phyloP scores from a whole-genome alignment of 1,139 yeast genomes.

The Hyphopichia khmerensis region DNA sequence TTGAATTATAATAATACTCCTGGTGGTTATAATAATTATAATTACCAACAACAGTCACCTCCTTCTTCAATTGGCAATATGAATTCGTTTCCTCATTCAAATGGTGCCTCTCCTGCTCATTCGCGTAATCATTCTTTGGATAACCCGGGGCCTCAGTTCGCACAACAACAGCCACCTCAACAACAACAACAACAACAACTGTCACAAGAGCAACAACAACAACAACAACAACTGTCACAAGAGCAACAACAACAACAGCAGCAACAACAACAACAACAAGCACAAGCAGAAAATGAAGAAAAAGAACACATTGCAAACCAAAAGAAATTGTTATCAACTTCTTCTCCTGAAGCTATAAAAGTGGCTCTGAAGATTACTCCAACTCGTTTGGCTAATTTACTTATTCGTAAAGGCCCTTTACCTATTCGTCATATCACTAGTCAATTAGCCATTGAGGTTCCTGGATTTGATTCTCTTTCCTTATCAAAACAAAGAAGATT shows the following conservation, averaged over 20 bases:
- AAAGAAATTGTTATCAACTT: slow-evolving; percentile 57
- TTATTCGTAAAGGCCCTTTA: slow-evolving; percentile 77
- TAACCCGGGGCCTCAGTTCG: background rate
- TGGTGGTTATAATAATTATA: background rate
- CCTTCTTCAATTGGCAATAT: background rate
- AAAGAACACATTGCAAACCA: background rate
- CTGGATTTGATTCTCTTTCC: slow-evolving; percentile 76
- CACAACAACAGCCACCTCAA: background rate
- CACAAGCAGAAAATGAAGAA: background rate
- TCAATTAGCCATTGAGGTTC: slow-evolving; percentile 71
- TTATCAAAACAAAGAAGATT: slow-evolving; percentile 86
- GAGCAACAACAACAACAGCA: background rate
- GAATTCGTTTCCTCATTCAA: background rate
- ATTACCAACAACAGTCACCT: background rate
- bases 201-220: no score
- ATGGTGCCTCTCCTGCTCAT: background rate
- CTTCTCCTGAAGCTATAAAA: slow-evolving; percentile 84
- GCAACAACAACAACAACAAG: background rate
- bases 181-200: background rate
- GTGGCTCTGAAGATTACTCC: slow-evolving; percentile 89
- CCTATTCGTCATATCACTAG: slow-evolving; percentile 89
- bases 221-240: background rate
- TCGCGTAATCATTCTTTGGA: background rate
- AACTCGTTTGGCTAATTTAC: slow-evolving; percentile 65
- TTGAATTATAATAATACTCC: background rate